Evolutionary conservation across 2,329 filamentous ascomycete genomes (phyloP), one percentile per base, ranked within the genome.

Genomic region (Fusarium sp.): DNA sequence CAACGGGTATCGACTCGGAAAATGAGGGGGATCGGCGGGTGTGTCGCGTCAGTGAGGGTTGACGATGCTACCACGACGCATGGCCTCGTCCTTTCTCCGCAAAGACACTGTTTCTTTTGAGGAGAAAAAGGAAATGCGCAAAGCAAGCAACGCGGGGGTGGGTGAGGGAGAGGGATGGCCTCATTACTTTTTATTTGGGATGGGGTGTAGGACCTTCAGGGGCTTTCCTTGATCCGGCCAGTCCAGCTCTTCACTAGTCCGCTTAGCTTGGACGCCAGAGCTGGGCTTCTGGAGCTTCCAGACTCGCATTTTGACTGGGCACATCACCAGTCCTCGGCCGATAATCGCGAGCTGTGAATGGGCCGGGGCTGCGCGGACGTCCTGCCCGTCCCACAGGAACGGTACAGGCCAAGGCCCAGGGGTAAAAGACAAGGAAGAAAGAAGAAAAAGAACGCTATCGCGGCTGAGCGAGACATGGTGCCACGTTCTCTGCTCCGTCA

Each of bases 111-210:
- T 8, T 22, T n/a, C 18, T n/a, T 11, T 57, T 14, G 33, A 20
- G 33, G n/a, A 57, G 29, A 36, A 25, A 59, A 63, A 25, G 22
- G 59, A 33, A 38, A 27, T 35, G 31, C 54, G 29, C 68, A 52
- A 56, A 60, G 47, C 31, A 36, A 58, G 59, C 63, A 70, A 72
- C 65, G 74, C 65, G 74, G 70, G 75, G 75, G 74, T 66, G 71
- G 72, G 59, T 27, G 68, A 74, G 57, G 52, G 62, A 65, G 61
- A n/a, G 25, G 58, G 59, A 71, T 57, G 52, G 61, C 52, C 29
- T 57, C 59, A 63, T 73, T 66, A 63, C 66, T 59, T 73, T 75
- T 75, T 71, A 74, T 73, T 68, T 47, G 59, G 59, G 52, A 66
- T 59, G 69, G 56, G 61, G 33, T 52, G 27, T 47, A 38, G 54